Percentiles rank a stretch among this genome's conserved stretches.
Conservation (phyloP, 257 asterid species). For the Solanum pinnatisectum region DNA sequence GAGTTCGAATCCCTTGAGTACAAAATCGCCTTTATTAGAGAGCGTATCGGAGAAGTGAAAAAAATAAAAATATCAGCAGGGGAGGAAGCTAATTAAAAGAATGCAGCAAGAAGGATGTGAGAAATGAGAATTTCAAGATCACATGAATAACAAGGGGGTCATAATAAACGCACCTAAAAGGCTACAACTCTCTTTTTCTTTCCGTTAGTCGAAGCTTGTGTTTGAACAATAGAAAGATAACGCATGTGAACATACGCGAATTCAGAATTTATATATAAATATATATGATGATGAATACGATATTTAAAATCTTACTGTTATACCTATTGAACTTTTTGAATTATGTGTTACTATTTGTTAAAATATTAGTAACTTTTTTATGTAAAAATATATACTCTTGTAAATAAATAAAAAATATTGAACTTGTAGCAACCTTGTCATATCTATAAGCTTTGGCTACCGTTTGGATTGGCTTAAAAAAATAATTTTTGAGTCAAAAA, state of each 20-base stretch:
- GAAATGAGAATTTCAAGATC: not conserved
- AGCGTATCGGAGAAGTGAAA: not conserved
- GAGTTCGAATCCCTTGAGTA: no score
- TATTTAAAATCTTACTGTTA: not conserved
- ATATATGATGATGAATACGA: not conserved
- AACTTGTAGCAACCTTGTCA: not conserved
- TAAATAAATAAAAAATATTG: not conserved
- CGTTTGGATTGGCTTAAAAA: no score
- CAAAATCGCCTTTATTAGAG: rapidly evolving
- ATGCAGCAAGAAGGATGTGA: not conserved
- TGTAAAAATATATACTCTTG: not conserved
- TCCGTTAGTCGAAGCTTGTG: not conserved
- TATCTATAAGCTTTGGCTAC: not conserved
- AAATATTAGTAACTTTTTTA: not conserved
- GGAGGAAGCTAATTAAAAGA: not conserved
- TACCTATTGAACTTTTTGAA: not conserved
- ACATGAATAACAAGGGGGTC: not conserved
- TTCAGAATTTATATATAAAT: not conserved
- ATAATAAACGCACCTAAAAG: not conserved
- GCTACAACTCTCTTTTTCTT: not conserved
- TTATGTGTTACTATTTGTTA: not conserved
- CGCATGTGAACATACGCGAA: not conserved
- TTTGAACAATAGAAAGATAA: not conserved
- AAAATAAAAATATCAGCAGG: not conserved
- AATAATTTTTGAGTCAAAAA: no score